Conservation (phyloP, 345 rosid species). For the Brassica nigra region DNA sequence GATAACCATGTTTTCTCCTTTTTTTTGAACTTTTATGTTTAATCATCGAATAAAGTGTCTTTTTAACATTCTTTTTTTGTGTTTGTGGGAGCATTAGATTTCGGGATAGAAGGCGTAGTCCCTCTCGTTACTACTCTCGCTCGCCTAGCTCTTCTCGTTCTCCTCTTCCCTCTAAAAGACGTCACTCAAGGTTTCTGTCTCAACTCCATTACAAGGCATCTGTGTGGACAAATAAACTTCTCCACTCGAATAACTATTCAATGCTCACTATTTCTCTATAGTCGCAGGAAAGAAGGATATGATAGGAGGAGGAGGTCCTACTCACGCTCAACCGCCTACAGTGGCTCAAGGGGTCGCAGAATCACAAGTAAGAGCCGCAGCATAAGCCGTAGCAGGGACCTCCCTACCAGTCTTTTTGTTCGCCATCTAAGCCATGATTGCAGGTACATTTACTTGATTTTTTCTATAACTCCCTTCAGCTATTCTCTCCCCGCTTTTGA, state of each 20-base stretch:
- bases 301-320: conserved; percentile 50
- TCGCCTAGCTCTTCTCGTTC: conserved; percentile 48
- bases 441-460: conserved; percentile 51
- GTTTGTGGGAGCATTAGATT: conserved; percentile 33
- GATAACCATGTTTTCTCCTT: neutral
- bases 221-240: neutral
- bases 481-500: too few relatives aligned
- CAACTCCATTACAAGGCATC: neutral
- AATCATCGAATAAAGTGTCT: neutral
- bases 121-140: conserved; percentile 44
- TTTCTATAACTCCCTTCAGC: neutral
- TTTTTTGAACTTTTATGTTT: conserved; percentile 6
- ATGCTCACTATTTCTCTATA: conserved; percentile 12
- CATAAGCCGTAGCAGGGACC: conserved; percentile 58
- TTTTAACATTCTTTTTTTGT: neutral
- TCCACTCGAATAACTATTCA: neutral
- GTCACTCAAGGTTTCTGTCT: conserved; percentile 55
- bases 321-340: conserved; percentile 66
- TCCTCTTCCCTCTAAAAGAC: conserved; percentile 61
- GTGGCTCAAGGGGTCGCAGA: conserved; percentile 67
- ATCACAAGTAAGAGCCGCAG: conserved; percentile 46
- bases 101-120: conserved; percentile 59
- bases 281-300: conserved; percentile 48
- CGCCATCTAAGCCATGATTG: conserved; percentile 94
- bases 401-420: conserved; percentile 90